These are phyloP conservation scores for Nemophila menziesii DNA, from an alignment of 257 asterid species.

Conservation along the genomic window DNA sequence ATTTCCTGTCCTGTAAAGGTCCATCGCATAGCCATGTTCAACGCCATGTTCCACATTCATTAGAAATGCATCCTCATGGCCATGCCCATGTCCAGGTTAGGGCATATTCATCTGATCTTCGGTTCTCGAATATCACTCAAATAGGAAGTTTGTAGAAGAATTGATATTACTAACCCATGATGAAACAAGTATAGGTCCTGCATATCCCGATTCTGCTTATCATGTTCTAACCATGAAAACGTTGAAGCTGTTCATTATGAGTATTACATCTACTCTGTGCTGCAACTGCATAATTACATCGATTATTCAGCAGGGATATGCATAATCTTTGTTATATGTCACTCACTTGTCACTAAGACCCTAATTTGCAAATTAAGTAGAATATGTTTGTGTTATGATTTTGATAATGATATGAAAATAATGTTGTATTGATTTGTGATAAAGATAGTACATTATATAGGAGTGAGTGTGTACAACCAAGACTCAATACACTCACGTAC, in stretches of 20 bases:
- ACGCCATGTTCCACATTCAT: neutral
- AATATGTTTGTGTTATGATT: no score
- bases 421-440: no score
- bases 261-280: neutral
- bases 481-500: no score
- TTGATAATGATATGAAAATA: no score
- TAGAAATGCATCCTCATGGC: neutral
- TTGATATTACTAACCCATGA: neutral
- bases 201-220: neutral
- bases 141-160: no score
- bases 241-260: neutral
- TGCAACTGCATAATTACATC: neutral
- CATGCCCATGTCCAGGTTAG: neutral
- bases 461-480: no score
- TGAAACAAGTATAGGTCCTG: neutral
- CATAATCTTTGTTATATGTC: neutral
- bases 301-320: neutral
- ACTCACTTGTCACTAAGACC: no score
- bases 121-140: neutral
- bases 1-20: neutral
- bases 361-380: no score
- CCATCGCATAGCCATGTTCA: neutral
- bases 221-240: neutral
- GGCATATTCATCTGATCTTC: neutral
- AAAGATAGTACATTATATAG: no score